Base-by-base conservation (phyloP, 2,329 filamentous ascomycete species). In the Sarocladium strictum region DNA sequence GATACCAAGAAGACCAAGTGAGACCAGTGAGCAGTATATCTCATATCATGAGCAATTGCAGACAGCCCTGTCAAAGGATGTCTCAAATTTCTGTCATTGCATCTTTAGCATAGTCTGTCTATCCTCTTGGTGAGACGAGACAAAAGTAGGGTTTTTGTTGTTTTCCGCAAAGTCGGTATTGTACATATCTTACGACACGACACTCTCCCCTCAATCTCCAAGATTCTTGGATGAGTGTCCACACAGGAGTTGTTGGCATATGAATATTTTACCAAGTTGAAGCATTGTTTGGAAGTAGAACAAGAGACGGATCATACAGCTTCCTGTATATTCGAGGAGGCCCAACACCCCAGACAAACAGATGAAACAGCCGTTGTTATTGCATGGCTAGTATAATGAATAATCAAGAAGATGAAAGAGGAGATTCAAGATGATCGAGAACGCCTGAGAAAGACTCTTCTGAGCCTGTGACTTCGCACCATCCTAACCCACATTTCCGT, bases 1-100 rank as follows among this genome's bases (percentile, higher is more conserved):
- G 66, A 68, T 49, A 60, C 65, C 26, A 81, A 81, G 72, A 81
- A 80, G 73, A 71, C 64, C 53, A 68, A 51, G 15, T 51, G 43
- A 47, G 24, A n/a, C n/a, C n/a, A n/a, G n/a, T n/a, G n/a, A n/a
- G n/a, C n/a, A n/a, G n/a, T n/a, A n/a, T n/a, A n/a, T n/a, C n/a
- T n/a, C n/a, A n/a, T n/a, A n/a, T n/a, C n/a, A n/a, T n/a, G n/a
- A n/a, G n/a, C n/a, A n/a, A n/a, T n/a, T n/a, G n/a, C n/a, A n/a
- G n/a, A n/a, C n/a, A n/a, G n/a, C n/a, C n/a, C n/a, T n/a, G n/a
- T n/a, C n/a, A n/a, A 47, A 14, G 43, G n/a, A n/a, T 47, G 43
- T 47, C 43, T 27, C 23, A 29, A 43, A 26, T 15, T 15, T 11
- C 17, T 24, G 29, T 23, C 43, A 47, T 29, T 29, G 43, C 43